These are phyloP conservation scores for Lumnitzera racemosa DNA, from an alignment of 345 rosid genomes.

Conservation along the genomic window DNA sequence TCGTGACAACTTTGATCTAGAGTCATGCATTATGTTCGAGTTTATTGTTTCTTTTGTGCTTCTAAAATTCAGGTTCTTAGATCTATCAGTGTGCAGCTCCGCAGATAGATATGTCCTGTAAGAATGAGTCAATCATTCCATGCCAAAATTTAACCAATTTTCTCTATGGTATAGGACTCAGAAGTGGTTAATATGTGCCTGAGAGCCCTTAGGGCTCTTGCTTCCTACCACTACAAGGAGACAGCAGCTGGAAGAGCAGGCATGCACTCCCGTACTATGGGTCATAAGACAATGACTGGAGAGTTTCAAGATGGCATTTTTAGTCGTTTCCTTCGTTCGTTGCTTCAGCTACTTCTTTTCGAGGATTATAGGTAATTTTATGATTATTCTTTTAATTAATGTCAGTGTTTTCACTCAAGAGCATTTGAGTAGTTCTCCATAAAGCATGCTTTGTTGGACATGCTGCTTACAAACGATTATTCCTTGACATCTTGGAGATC, in stretches of 20 bases:
- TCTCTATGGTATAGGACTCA: constrained; percentile 42
- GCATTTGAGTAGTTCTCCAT: not conserved
- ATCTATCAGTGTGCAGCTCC: too few relatives aligned
- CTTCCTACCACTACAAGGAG: constrained; percentile 86
- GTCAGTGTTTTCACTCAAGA: not conserved
- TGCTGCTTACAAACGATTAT: too few relatives aligned
- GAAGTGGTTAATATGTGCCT: constrained; percentile 88
- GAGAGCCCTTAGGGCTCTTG: constrained; percentile 80
- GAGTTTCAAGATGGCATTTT: constrained; percentile 57
- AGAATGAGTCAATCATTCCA: not conserved
- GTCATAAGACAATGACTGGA: constrained; percentile 48
- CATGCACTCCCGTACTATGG: constrained; percentile 57
- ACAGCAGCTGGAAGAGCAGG: constrained; percentile 53
- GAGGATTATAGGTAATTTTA: constrained; percentile 77
- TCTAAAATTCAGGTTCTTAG: too few relatives aligned
- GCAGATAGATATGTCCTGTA: too few relatives aligned
- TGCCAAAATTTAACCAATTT: constrained; percentile 2
- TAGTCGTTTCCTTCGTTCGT: constrained; percentile 59
- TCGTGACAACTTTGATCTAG: not conserved
- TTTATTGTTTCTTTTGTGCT: too few relatives aligned
- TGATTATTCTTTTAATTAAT: not conserved
- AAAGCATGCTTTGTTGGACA: too few relatives aligned
- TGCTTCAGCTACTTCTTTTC: constrained; percentile 80
- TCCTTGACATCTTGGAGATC: too few relatives aligned
- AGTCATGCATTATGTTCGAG: not conserved